Conservation (phyloP, 768 basidiomycete species). For the Russula sp. region DNA sequence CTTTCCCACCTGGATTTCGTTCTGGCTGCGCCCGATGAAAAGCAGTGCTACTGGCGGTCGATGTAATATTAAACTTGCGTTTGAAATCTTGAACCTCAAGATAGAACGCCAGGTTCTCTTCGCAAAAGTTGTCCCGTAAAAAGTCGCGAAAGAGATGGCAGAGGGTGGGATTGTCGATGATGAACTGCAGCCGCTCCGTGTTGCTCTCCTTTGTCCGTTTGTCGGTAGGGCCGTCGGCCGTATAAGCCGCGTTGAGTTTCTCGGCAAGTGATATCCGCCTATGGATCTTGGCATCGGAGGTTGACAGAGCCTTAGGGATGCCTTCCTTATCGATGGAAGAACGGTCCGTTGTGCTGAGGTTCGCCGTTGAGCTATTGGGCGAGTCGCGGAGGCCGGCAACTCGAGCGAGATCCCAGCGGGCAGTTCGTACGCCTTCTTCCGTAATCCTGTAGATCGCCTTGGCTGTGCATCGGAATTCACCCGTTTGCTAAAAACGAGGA, state of each 20-base stretch:
- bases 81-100: constrained; percentile 97
- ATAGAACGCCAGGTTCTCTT: constrained; percentile 98
- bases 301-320: constrained; percentile 25
- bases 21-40: constrained; percentile 44
- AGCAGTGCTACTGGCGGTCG: constrained; percentile 41
- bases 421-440: constrained; percentile 79
- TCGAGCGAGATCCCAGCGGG: constrained; percentile 63
- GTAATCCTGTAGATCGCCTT: constrained; percentile 95
- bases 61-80: constrained; percentile 91
- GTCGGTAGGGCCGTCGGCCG: constrained; percentile 38
- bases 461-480: constrained; percentile 93
- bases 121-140: constrained; percentile 89
- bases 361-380: constrained; percentile 58
- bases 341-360: constrained; percentile 40
- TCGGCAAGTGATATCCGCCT: constrained; percentile 73
- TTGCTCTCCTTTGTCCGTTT: constrained; percentile 78
- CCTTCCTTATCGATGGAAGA: constrained; percentile 54
- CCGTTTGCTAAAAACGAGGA: constrained; percentile 58
- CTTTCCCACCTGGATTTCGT: constrained; percentile 30
- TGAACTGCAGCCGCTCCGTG: constrained; percentile 82
- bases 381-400: constrained; percentile 42
- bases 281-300: constrained; percentile 60
- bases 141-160: constrained; percentile 92
- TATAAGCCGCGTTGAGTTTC: constrained; percentile 52
- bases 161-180: constrained; percentile 86